Percentiles rank a stretch among this genome's conserved stretches.
These are phyloP conservation scores for Chytriomyces confervae DNA, from an alignment of 192 early-diverging fungal genomes.

Conservation along the genomic window DNA sequence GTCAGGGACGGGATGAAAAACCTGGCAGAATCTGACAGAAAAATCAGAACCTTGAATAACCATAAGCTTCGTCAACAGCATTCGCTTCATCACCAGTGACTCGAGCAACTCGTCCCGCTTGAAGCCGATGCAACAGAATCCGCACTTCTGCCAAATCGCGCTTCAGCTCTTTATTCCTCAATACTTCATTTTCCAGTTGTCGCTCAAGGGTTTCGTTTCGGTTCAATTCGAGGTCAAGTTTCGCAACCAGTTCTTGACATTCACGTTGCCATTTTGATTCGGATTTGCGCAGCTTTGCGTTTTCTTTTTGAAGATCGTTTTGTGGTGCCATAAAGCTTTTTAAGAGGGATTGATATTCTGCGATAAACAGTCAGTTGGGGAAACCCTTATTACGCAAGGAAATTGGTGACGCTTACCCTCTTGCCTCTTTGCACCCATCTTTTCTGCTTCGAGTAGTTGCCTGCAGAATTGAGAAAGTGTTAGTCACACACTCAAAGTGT, in stretches of 20 bases:
- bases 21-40: background rate
- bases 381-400: background rate
- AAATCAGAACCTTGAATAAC: background rate
- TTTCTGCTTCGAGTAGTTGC: constrained; percentile 56
- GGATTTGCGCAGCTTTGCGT: constrained; percentile 40
- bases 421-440: constrained; percentile 50
- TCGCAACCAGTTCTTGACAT: constrained; percentile 57
- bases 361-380: background rate
- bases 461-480: constrained; percentile 16
- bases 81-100: background rate
- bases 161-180: constrained; percentile 52
- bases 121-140: constrained; percentile 53
- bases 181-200: constrained; percentile 43
- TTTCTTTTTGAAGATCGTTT: constrained; percentile 53
- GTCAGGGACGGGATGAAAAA: no score
- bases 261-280: constrained; percentile 58
- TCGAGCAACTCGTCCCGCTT: constrained; percentile 5
- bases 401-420: constrained; percentile 37
- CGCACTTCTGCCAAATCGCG: constrained; percentile 54
- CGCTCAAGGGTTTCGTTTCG: constrained; percentile 47
- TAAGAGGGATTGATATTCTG: constrained; percentile 55
- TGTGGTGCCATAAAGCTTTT: constrained; percentile 55
- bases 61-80: background rate
- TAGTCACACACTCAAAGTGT: background rate
- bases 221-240: constrained; percentile 58